These are phyloP conservation scores for Cercophora samala DNA, from an alignment of 495 filamentous ascomycete species.

Conservation along the genomic window DNA sequence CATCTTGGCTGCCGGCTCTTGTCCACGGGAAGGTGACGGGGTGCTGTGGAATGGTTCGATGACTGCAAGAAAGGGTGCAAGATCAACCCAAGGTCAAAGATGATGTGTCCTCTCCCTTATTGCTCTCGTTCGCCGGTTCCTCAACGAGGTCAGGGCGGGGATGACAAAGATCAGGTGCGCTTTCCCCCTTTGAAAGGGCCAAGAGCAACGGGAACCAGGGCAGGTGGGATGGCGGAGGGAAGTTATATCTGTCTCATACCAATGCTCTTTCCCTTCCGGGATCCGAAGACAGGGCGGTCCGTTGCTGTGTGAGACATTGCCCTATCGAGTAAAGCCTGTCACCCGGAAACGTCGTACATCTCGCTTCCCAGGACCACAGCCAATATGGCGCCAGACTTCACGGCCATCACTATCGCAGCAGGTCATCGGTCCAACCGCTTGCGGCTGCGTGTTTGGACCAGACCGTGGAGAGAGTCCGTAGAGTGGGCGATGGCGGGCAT, in stretches of 20 bases:
- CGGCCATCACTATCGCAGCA: neutral
- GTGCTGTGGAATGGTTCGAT: neutral
- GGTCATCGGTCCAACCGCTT: neutral
- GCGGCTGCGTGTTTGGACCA: slow-evolving; percentile 20
- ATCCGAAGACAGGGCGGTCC: slow-evolving; percentile 21
- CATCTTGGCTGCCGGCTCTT: slow-evolving; percentile 19
- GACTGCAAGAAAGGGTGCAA: neutral
- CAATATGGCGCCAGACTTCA: neutral
- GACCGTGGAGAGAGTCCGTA: slow-evolving; percentile 35
- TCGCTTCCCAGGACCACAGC: neutral
- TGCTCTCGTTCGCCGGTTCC: neutral
- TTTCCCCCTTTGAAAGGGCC: slow-evolving; percentile 11
- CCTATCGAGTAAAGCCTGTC: slow-evolving; percentile 23
- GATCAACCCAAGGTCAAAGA: neutral
- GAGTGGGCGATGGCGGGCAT: slow-evolving; percentile 10
- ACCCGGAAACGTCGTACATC: slow-evolving; percentile 23
- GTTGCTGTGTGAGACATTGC: slow-evolving; percentile 18
- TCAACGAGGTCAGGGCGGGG: neutral
- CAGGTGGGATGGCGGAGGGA: slow-evolving; percentile 9
- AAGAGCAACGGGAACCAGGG: slow-evolving; percentile 17
- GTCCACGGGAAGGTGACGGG: neutral
- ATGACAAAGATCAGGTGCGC: neutral
- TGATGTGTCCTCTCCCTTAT: neutral
- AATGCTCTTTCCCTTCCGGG: slow-evolving; percentile 18
- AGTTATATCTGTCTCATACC: slow-evolving; percentile 22